Evolutionary conservation across 2,329 filamentous ascomycete genomes (phyloP), one percentile per base, ranked within the genome.

Genomic region (Piedraia hortae): DNA sequence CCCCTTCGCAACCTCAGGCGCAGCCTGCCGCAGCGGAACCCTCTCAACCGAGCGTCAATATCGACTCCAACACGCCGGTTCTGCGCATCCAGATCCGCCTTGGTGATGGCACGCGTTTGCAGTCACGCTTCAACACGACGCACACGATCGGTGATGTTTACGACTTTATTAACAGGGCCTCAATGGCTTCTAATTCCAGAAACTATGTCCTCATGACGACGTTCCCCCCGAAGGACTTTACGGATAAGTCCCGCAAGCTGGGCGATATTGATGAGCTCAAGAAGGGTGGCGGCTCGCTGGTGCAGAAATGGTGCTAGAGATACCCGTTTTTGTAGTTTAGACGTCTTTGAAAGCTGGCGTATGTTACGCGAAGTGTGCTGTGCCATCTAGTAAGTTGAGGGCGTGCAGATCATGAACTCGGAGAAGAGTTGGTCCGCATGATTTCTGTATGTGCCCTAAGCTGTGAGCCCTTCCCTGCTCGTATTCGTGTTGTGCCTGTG

Each of bases 61-160:
- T 75, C 16, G 66, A 85, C 36, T 46, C 57, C 23, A 63, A 64
- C 1, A 62, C 62, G 31, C 74, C 74, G 0, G 66, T 56, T 0
- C 34, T 85, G 11, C 64, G 55, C 28, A 54, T 88, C 18, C 68
- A 77, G 34, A 67, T 88, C 26, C 70, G 77, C 36, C 57, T 85
- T 25, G 71, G 68, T 1, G 67, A 82, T 32, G 75, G 74, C 17
- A 70, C 69, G 2, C 59, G 73, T 19, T 50, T 85, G 12, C 63
- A 67, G n/a, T 72, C 69, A 12, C 62, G 73, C 5, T 88, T 88
- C 49, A 85, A 85, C 48, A 66, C 68, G 0, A 67, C 59, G 1
- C 67, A 77, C 34, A 85, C 73, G 0, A 48, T 88, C 20, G 68
- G 63, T 9, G 69, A 82, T 31, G 57, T 88, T 5, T 82, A 85